Percentiles rank a stretch among this genome's conserved stretches.
Evolutionary conservation across 2,329 filamentous ascomycete species (phyloP).

Genomic region (Aureobasidium sp.): DNA sequence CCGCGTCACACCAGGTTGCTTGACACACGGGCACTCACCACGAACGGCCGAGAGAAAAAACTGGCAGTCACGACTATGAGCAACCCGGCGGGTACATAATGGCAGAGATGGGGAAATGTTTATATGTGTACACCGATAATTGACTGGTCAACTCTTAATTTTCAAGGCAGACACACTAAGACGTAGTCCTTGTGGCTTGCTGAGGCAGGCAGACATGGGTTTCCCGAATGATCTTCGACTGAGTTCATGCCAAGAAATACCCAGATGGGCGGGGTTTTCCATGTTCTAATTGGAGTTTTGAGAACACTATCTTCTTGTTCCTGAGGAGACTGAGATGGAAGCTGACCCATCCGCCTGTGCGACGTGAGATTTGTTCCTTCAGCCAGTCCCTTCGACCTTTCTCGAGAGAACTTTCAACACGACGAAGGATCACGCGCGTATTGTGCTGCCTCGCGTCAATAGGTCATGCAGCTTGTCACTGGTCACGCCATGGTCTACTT

Average conservation of each 20-base stretch:
- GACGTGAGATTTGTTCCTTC: conserved; percentile 7
- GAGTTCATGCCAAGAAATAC: background rate
- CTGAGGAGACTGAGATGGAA: background rate
- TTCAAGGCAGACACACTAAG: conserved; percentile 14
- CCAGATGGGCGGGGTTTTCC: conserved; percentile 1
- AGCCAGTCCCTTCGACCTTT: background rate
- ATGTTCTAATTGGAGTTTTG: background rate
- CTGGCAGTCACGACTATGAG: conserved; percentile 8
- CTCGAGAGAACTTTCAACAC: background rate
- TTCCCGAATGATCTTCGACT: conserved; percentile 3
- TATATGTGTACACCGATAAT: conserved; percentile 9
- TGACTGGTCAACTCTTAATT: conserved; percentile 11
- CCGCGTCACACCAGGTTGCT: conserved; percentile 8
- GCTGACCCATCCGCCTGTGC: background rate
- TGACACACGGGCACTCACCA: conserved; percentile 12
- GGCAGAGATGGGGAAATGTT: background rate
- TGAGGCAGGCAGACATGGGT: conserved; percentile 11
- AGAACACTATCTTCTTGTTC: background rate
- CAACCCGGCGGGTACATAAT: background rate
- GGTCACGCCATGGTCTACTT: conserved; percentile 14
- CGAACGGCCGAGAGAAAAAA: conserved; percentile 4
- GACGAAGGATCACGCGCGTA: conserved; percentile 1
- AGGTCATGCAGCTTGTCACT: conserved; percentile 13
- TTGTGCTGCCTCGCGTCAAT: conserved; percentile 12
- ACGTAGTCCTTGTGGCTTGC: conserved; percentile 8